Evolutionary conservation across 208 protist genomes (phyloP).

Genomic region (Leishmania martiniquensis): DNA sequence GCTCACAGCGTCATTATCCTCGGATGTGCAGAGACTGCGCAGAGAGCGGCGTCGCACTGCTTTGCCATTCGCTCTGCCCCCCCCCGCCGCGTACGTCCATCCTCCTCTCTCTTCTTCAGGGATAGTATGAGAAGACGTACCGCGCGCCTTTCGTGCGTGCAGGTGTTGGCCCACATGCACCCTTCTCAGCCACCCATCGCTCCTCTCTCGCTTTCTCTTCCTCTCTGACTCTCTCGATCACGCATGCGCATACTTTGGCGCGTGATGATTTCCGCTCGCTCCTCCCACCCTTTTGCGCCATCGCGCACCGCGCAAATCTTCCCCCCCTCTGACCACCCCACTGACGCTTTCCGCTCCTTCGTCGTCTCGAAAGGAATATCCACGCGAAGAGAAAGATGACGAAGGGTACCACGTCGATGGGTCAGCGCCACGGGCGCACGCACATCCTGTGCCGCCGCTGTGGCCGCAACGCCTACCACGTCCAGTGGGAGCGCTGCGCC

Average conservation of each 20-base stretch:
- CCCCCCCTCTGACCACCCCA: neutral
- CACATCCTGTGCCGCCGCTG: constrained; percentile 99
- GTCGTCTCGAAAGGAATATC: constrained; percentile 4
- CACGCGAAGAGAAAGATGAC: constrained; percentile 47
- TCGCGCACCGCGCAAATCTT: neutral
- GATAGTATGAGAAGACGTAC: too few relatives aligned
- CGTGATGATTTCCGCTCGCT: neutral
- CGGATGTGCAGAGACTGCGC: neutral
- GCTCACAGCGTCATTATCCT: neutral
- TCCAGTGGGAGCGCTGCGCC: constrained; percentile 98
- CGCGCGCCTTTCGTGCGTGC: neutral
- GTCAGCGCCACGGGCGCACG: constrained; percentile 89
- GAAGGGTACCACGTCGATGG: constrained; percentile 88
- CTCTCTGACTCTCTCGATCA: neutral
- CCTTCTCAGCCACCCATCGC: neutral
- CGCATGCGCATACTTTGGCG: neutral
- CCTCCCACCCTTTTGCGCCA: neutral
- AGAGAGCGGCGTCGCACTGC: neutral
- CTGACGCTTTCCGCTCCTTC: neutral
- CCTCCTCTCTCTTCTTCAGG: neutral
- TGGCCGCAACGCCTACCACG: constrained; percentile 96
- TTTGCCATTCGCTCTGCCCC: neutral
- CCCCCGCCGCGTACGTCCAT: too few relatives aligned
- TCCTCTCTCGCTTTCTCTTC: neutral
- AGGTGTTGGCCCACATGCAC: neutral